Base-by-base conservation (phyloP, 345 rosid genomes). In the Cardiospermum halicacabum region DNA sequence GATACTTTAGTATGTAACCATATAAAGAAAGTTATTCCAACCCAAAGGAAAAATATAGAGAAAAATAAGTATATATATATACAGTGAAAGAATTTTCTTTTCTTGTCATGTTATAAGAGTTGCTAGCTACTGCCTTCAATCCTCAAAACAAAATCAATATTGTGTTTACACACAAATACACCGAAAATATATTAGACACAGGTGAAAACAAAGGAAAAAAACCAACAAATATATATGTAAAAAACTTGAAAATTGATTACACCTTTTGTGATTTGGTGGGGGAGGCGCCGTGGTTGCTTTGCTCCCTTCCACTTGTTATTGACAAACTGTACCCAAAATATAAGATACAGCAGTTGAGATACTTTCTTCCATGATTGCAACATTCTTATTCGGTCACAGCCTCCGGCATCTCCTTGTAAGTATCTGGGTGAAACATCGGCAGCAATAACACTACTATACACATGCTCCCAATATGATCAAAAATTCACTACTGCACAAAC, bases 371-470 rank as follows among this genome's bases (percentile, higher is more conserved):
- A 75, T 71, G 70, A 60, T 55, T 55, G 65, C 63, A 71, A 72
- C 67, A 72, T 69, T 69, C 39, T 39, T 43, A n/a, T 72, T 69
- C 70, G 80, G 77, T 68, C 74, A 37, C 81, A 68, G 58, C 67
- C 64, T 81, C 71, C 24, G 25, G 53, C 56, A 66, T 57, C 79
- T 76, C 68, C 51, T 68, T 59, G 68, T 47, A 62, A 51, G 74
- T 69, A 71, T 66, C 69, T 59, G 22, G 65, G 65, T 57, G 58
- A 51, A 71, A 61, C 58, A 66, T 27, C 22, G 11, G 75, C 69
- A 66, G 75, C 79, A 81, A 74, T 80, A 51, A 55, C 58, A 55
- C 72, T 70, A 36, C 76, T 88, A 77, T 79, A 79, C 85, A 80
- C 80, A 74, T 77, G 84, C 86, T 75, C 81, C 77, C 31, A 65